Evolutionary conservation across 2,329 filamentous ascomycete genomes (phyloP), one percentile per base, ranked within the genome.

Genomic region (Coniochaeta sp.): DNA sequence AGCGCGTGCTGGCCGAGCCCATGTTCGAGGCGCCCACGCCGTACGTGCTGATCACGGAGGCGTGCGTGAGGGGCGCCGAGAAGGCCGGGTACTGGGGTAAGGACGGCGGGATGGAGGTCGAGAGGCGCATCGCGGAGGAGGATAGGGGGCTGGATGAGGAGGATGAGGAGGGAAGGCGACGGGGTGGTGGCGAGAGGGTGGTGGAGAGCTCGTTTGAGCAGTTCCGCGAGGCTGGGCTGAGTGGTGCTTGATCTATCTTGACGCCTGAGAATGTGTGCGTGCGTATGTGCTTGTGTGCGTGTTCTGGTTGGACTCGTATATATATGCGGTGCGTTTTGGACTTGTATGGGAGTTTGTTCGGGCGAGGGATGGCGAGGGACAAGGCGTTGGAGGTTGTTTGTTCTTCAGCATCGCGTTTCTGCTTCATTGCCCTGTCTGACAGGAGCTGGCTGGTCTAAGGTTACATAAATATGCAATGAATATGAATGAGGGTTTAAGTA

Each of bases 1-100:
- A 93, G 72, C 83, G 87, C 2, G 84, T 93, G 8, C 77, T 93
- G 12, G 87, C 86, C 3, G 90, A 93, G 72, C 86, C 89, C 34
- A 93, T 93, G 83, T 93, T 91, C 69, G 88, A 92, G 68, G 87
- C 88, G 0, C 90, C 90, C 4, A 87, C 88, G 65, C 85, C 89
- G 24, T 90, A 89, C 65, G 88, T 91, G 1, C 79, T 92, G 9
- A 84, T 93, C 47, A 90, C 88, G 0, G 87, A 91, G 69, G 81
- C 77, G 1, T 88, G 88, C 34, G 88, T 89, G 1, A 77, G 78
- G 22, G 85, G 88, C 14, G 78, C 79, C 26, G 86, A 86, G 66
- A 85, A 81, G 72, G 78, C 79, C 1, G 73, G 73, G 0, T 87
- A 86, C 64, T 88, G 84, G 83, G 88, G 87, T 1, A 87, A 90